Base-by-base conservation (phyloP, 345 rosid genomes). In the Geranium brycei region DNA sequence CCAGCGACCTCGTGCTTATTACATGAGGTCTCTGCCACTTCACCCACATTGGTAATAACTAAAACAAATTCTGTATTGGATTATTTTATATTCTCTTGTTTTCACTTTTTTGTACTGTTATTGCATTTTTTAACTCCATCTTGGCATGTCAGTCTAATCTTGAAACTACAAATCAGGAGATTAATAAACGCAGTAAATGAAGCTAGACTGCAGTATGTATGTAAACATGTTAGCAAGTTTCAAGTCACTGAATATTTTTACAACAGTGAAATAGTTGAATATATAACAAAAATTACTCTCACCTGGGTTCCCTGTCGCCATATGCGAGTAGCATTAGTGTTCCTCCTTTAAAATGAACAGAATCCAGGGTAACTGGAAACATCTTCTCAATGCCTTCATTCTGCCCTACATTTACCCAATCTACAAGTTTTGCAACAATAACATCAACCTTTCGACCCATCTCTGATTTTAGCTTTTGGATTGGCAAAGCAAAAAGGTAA, bases 271-370 rank as follows among this genome's bases (percentile, higher is more conserved):
- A n/a, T 59, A n/a, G 5, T 12, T 31, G 62, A 16, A 23, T 5
- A 65, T 57, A 57, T 38, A 67, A 18, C 13, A 18, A 23, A 57
- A 40, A 60, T 41, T 63, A 31, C 57, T 67, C 80, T 80, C 62
- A 89, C 98, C 96, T 83, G 59, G 96, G 91, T 77, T 89, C 98
- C 58, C 71, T 79, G 77, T 92, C 98, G 63, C 98, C 98, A 59
- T 84, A 89, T 35, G 87, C 91, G 70, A 92, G 81, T 71, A 92
- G 83, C 83, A 82, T 81, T 59, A 89, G 78, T 19, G 85, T 86
- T 75, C 96, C 98, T 41, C 82, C 79, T 73, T 83, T 92, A 78
- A 92, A 92, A 71, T 84, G 90, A 68, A 92, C 91, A 60, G 96
- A 86, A 81, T 92, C 98, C 66, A 92, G 79, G 65, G 80, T 84